Percentiles rank a stretch among this genome's conserved stretches.
These are phyloP conservation scores for Saccharomycopsis schoenii DNA, from an alignment of 805 yeast species.

Conservation along the genomic window DNA sequence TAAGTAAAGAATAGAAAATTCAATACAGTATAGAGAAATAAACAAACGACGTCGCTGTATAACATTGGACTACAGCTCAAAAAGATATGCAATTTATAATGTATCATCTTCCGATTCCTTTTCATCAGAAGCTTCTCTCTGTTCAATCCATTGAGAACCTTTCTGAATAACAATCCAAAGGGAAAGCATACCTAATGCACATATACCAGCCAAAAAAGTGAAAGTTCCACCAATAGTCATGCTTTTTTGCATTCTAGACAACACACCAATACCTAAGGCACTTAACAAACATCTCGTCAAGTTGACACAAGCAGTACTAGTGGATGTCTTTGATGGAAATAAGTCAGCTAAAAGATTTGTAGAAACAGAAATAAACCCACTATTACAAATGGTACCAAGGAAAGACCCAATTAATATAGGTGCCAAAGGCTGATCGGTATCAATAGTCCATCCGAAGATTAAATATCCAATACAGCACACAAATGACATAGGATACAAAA, in stretches of 20 bases:
- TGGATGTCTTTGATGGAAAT: slow-evolving; percentile 58
- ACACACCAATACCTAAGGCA: slow-evolving; percentile 61
- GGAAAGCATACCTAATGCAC: slow-evolving; percentile 20
- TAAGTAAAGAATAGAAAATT: too few species aligned
- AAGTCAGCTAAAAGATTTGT: slow-evolving; percentile 70
- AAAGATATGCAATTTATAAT: not conserved
- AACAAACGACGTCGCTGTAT: too few species aligned
- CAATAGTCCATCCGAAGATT: slow-evolving; percentile 68
- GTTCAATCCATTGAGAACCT: not conserved
- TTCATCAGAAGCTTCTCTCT: not conserved
- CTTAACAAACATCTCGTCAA: slow-evolving; percentile 62
- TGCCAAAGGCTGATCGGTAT: slow-evolving; percentile 21
- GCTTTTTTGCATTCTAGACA: slow-evolving; percentile 45
- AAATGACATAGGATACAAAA: slow-evolving; percentile 9
- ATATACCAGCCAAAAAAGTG: slow-evolving; percentile 54
- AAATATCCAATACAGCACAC: slow-evolving; percentile 30
- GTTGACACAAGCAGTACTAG: slow-evolving; percentile 67
- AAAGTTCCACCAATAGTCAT: slow-evolving; percentile 71
- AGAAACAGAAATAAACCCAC: slow-evolving; percentile 43
- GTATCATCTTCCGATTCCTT: not conserved
- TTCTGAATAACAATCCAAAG: slow-evolving; percentile 11
- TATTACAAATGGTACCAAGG: slow-evolving; percentile 47
- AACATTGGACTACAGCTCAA: not conserved
- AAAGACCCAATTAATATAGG: slow-evolving; percentile 43
- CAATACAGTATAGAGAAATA: too few species aligned